Evolutionary conservation across 345 rosid species (phyloP).

Genomic region (Stellera chamaejasme): DNA sequence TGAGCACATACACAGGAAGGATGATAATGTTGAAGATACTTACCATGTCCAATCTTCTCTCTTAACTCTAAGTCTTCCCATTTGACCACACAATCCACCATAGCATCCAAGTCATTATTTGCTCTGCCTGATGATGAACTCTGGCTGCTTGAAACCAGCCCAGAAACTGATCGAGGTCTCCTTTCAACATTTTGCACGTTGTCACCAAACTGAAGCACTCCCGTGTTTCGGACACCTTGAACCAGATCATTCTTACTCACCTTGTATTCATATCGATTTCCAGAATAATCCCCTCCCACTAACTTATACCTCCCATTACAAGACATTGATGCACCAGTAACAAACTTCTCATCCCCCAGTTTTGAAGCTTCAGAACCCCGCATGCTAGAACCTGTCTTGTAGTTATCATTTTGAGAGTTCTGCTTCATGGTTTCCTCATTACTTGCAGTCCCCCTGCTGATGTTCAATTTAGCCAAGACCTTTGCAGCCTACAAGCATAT

Average conservation of each 20-base stretch:
- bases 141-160: slow-evolving; percentile 30
- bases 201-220: slow-evolving; percentile 27
- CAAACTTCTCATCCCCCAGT: slow-evolving; percentile 23
- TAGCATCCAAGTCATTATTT: slow-evolving; percentile 26
- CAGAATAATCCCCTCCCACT: slow-evolving; percentile 21
- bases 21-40: slow-evolving; percentile 6
- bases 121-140: slow-evolving; percentile 40
- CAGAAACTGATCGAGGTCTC: slow-evolving; percentile 23
- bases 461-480: slow-evolving; percentile 49
- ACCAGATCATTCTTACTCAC: slow-evolving; percentile 27
- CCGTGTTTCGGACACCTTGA: slow-evolving; percentile 19
- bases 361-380: slow-evolving; percentile 15
- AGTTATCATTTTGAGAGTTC: slow-evolving; percentile 13
- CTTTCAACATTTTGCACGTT: slow-evolving; percentile 24
- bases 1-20: slow-evolving; percentile 2
- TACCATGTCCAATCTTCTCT: slow-evolving; percentile 85
- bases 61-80: slow-evolving; percentile 74
- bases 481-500: slow-evolving; percentile 49
- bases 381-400: slow-evolving; percentile 14
- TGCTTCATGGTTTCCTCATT: slow-evolving; percentile 10
- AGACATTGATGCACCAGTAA: slow-evolving; percentile 20
- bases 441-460: slow-evolving; percentile 28
- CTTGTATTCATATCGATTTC: slow-evolving; percentile 18
- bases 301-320: slow-evolving; percentile 17
- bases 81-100: slow-evolving; percentile 45